phyloP scores from a whole-genome alignment of 140 eudicot genomes.

The Oenanthe javanica region DNA sequence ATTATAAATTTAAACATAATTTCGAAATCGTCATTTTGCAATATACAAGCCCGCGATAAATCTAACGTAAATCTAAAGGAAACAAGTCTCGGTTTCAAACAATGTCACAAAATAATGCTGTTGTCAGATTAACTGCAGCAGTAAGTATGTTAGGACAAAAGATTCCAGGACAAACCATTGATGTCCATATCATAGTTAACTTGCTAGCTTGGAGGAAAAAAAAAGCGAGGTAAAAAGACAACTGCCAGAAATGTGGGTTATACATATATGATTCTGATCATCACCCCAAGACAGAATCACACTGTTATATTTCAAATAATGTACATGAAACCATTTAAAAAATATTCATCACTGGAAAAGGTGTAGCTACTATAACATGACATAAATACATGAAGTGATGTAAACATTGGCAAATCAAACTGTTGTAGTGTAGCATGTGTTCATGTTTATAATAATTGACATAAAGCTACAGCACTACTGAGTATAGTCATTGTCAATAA shows the following conservation, averaged over 20 bases:
- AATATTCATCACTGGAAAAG: background rate
- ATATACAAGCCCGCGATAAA: background rate
- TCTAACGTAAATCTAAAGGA: too few relatives aligned
- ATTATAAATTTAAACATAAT: background rate
- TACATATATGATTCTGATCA: background rate
- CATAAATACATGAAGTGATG: background rate
- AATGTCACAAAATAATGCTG: background rate
- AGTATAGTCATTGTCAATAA: slow-evolving; percentile 1
- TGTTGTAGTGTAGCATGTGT: background rate
- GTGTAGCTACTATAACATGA: background rate
- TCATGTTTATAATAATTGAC: background rate
- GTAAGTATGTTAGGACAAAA: background rate
- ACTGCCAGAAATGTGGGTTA: background rate
- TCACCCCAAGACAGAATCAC: background rate
- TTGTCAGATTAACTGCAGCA: slow-evolving; percentile 1
- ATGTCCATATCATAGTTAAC: slow-evolving; percentile 3
- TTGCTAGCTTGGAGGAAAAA: background rate
- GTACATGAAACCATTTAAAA: background rate
- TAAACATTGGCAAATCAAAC: background rate
- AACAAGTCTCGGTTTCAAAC: too few relatives aligned
- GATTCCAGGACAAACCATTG: slow-evolving; percentile 3
- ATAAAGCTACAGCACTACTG: background rate
- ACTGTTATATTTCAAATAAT: background rate
- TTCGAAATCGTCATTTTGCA: background rate
- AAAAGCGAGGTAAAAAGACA: background rate